Base-by-base conservation (phyloP, 1,284 basidiomycete species). In the Ganoderma boninense region DNA sequence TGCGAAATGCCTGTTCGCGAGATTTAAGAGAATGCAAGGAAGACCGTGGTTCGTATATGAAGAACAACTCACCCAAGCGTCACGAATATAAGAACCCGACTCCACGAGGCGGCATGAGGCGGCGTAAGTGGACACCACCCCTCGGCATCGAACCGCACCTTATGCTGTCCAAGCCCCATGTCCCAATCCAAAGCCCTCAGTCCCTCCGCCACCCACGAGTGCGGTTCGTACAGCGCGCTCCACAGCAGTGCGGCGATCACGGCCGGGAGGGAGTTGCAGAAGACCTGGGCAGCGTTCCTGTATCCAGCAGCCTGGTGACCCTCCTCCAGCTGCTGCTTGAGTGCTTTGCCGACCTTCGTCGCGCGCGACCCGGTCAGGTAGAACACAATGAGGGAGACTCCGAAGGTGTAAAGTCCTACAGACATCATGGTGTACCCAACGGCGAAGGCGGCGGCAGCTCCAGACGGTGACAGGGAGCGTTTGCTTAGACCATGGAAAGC, bases 281-380 rank as follows among this genome's bases (percentile, higher is more conserved):
- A 79, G 20, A 97, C 95, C 82, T 98, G 96, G 79, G 89, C 87
- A 16, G 89, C 92, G 38, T 84, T 88, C 35, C 96, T 85, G 78
- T 96, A 92, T 0, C 92, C 93, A 0, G 82, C 86, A 61, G 88
- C 88, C 59, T 92, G 87, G 74, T 92, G 90, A 0, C 90, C 93
- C 62, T 94, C 93, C 79, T 99, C 97, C 35, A 97, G 85, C 69
- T 82, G 82, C 1, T 89, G 89, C 80, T 98, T 99, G 65, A 82
- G 82, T 62, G 84, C 79, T 77, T 89, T 91, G 29, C 93, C 90
- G 70, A 92, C 91, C 87, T 96, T 97, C 6, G 97, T 98, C 0
- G 95, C 96, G 64, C 89, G 86, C 64, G 93, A 95, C 0, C 92
- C 96, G 0, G 91, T 76, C 23, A 97, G 84, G 80, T 97, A 97